Base-by-base conservation (phyloP, 2,329 filamentous ascomycete species). In the Sphaerostilbella broomeana region DNA sequence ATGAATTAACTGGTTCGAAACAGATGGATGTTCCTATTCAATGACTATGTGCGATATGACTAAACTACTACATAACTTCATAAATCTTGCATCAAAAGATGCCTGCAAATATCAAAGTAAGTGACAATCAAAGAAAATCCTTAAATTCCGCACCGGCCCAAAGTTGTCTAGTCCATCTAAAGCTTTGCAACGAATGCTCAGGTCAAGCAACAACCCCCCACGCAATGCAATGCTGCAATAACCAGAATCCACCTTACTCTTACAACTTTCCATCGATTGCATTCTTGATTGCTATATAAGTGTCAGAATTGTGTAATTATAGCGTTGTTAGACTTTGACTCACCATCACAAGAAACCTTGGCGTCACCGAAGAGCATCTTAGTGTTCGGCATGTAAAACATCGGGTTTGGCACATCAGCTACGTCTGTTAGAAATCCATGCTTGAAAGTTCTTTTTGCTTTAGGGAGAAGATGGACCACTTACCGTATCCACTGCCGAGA, bases 301-400 rank as follows among this genome's bases (percentile, higher is more conserved):
- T 4, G 52, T 65, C 29, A 63, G 38, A 26, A 27, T 6, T 6
- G 22, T 12, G 12, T 8, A 11, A 17, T 4, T 3, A 19, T n/a
- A n/a, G 30, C 6, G 5, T 6, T 17, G 6, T 11, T 10, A 18
- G 10, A 12, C 9, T n/a, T 3, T 12, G 9, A 61, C 76, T 59
- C 54, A 84, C 80, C 84, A 67, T 92, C 86, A 56, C 85, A 90
- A 43, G 81, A 84, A 44, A 77, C 74, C 66, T 86, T 90, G 15
- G 88, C 88, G 65, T 95, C 88, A 18, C 88, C 87, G 63, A 95
- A 94, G 43, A 95, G 61, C 88, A 94, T 95, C 65, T 83, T 85
- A 2, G 87, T 88, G 36, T 83, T 83, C 4, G 84, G 82, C 84
- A 89, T 90, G 63, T 81, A 92, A 62, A 94, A 92, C 86, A 95